Percentiles rank a stretch among this genome's conserved stretches.
These are phyloP conservation scores for Helotiales sp. DNA, from an alignment of 2,329 filamentous ascomycete species.

Conservation along the genomic window DNA sequence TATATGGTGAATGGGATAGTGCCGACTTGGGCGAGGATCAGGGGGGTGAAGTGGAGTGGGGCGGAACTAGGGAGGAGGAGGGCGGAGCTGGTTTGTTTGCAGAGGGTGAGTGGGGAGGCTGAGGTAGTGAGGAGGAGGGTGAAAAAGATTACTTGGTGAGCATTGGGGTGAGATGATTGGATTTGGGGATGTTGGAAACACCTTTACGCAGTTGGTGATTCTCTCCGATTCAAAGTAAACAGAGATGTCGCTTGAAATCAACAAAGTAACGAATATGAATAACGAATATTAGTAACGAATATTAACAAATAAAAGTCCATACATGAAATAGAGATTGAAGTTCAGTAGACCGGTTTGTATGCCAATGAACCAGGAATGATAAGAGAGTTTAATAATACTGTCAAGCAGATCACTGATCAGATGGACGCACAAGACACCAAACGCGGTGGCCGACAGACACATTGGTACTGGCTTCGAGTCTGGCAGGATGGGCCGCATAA, in stretches of 20 bases:
- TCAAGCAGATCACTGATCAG: too few relatives aligned
- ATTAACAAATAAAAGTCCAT: too few relatives aligned
- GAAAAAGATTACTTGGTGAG: slow-evolving; percentile 26
- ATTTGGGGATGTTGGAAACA: neutral
- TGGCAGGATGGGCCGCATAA: too few relatives aligned
- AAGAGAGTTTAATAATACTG: too few relatives aligned
- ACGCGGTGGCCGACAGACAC: too few relatives aligned
- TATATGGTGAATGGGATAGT: slow-evolving; percentile 23
- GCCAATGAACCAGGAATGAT: too few relatives aligned
- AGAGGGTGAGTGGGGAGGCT: slow-evolving; percentile 7
- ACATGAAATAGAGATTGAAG: too few relatives aligned
- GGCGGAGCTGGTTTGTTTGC: slow-evolving; percentile 4
- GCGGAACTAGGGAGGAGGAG: slow-evolving; percentile 1
- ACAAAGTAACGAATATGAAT: neutral
- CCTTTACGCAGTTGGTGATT: neutral
- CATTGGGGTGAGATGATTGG: neutral
- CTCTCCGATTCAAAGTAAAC: neutral
- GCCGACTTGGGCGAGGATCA: slow-evolving; percentile 29
- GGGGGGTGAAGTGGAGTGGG: neutral
- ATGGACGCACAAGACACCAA: too few relatives aligned
- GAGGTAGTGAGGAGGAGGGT: slow-evolving; percentile 18
- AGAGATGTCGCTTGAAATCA: neutral
- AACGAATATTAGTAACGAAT: too few relatives aligned
- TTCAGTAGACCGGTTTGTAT: too few relatives aligned
- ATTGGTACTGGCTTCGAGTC: too few relatives aligned